phyloP scores from a whole-genome alignment of 257 asterid genomes.

The Coffea canephora region DNA sequence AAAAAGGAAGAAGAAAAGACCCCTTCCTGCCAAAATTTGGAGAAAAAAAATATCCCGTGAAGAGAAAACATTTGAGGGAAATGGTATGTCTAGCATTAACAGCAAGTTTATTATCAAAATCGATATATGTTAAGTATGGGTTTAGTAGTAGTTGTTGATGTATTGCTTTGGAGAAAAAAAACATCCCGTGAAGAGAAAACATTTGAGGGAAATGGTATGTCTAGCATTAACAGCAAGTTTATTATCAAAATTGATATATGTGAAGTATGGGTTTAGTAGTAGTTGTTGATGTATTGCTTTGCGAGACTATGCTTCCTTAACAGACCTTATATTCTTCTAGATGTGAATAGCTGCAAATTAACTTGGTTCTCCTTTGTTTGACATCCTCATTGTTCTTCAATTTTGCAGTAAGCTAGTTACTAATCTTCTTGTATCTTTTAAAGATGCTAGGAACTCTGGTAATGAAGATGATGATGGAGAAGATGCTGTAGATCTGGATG shows the following conservation, averaged over 20 bases:
- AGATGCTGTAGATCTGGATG: slow-evolving; percentile 48
- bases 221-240: background rate
- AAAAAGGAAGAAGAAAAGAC: slow-evolving; percentile 69
- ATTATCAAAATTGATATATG: background rate
- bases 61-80: slow-evolving; percentile 39
- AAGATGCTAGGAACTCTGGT: slow-evolving; percentile 55
- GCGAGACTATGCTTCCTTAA: background rate
- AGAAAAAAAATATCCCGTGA: slow-evolving; percentile 54
- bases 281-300: background rate
- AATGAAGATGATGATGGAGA: slow-evolving; percentile 50
- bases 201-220: slow-evolving; percentile 55
- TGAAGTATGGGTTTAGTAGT: background rate
- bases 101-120: background rate
- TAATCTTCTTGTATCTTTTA: slow-evolving; percentile 24
- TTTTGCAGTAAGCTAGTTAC: slow-evolving; percentile 1
- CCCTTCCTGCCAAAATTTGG: slow-evolving; percentile 84
- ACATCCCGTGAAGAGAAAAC: slow-evolving; percentile 48
- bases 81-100: slow-evolving; percentile 40
- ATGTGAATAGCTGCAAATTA: slow-evolving; percentile 7
- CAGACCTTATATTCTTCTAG: background rate
- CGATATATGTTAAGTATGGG: background rate
- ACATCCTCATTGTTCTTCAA: background rate
- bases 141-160: background rate
- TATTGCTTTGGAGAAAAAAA: slow-evolving; percentile 51
- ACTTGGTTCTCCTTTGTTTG: background rate